Base-by-base conservation (phyloP, 306 rosid genomes). In the Lathyrus sativus region DNA sequence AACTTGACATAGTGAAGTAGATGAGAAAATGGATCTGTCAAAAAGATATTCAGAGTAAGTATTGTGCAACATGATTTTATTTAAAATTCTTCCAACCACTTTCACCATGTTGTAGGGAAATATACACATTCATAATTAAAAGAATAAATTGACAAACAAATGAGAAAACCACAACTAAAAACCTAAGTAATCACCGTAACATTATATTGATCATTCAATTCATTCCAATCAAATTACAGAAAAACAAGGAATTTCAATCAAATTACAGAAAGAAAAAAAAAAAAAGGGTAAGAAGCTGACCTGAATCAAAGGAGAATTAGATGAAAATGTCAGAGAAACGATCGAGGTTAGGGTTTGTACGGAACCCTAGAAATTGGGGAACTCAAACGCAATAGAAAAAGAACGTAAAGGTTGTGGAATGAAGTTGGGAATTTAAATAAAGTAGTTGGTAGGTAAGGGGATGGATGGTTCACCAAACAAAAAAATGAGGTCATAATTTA, bases 1-100 rank as follows among this genome's bases (percentile, higher is more conserved):
- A 79, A 72, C 97, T 91, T 22, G 97, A 91, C 97, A 91, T 91
- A 64, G 69, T 79, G 71, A 80, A 61, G 76, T 28, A 29, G 75
- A 73, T 51, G 77, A 43, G 42, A 55, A 42, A 56, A 45, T 51
- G 33, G 62, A 78, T 43, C 82, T 73, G 50, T 57, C 65, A 76
- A 62, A 19, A 72, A 64, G 49, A 69, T 64, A 7, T 50, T 48
- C 31, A 37, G n/a, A 53, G 48, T 74, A 48, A 82, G 74, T 61
- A 48, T 33, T 71, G 43, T 61, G 78, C 42, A 22, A 48, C 46
- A 22, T n/a, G 19, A 26, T 59, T 8, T 41, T 29, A 50, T 45
- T 14, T 13, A 31, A 49, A 24, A 29, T 42, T 38, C 28, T 49
- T 8, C 45, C 54, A 50, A 31, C 38, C 60, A 69, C 44, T 64